phyloP scores from a whole-genome alignment of 345 rosid genomes.

The Theobroma cacao region DNA sequence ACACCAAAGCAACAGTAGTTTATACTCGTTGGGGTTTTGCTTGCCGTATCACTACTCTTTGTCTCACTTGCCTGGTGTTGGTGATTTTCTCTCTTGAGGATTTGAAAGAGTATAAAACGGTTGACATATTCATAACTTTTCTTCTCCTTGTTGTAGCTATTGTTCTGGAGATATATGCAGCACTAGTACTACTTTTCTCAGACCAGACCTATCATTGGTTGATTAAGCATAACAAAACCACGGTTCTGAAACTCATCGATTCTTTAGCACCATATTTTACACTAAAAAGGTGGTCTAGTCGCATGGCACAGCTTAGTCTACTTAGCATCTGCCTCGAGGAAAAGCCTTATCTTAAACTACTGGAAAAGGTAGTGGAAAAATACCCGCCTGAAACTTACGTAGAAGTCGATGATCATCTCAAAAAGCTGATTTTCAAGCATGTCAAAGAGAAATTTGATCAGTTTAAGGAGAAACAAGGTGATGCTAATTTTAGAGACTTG shows the following conservation, averaged over 20 bases:
- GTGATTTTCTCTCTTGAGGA: conserved; percentile 3
- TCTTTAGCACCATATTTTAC: not conserved
- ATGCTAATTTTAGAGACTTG: not conserved
- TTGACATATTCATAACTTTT: conserved; percentile 19
- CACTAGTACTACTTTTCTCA: conserved; percentile 5
- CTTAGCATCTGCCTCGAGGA: not conserved
- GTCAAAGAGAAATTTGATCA: conserved; percentile 2
- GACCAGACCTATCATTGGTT: conserved; percentile 13
- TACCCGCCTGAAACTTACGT: not conserved
- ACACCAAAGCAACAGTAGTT: conserved; percentile 18
- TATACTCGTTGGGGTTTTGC: conserved; percentile 3
- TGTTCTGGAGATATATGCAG: conserved; percentile 25
- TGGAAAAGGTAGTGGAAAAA: not conserved
- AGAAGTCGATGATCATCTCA: not conserved
- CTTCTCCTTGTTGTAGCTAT: conserved; percentile 18
- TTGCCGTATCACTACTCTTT: conserved; percentile 9
- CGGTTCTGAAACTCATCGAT: not conserved
- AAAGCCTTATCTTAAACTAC: not conserved
- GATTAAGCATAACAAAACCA: not conserved
- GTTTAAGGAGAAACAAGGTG: not conserved
- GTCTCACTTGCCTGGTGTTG: conserved; percentile 1
- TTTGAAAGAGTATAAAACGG: conserved; percentile 9
- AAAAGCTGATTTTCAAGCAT: conserved; percentile 1
- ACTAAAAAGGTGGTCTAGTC: conserved; percentile 22
- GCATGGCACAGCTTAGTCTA: not conserved